Percentiles rank a stretch among this genome's conserved stretches.
Evolutionary conservation across 2,329 filamentous ascomycete genomes (phyloP).

Genomic region (Chrysoporthe deuterocubensis): DNA sequence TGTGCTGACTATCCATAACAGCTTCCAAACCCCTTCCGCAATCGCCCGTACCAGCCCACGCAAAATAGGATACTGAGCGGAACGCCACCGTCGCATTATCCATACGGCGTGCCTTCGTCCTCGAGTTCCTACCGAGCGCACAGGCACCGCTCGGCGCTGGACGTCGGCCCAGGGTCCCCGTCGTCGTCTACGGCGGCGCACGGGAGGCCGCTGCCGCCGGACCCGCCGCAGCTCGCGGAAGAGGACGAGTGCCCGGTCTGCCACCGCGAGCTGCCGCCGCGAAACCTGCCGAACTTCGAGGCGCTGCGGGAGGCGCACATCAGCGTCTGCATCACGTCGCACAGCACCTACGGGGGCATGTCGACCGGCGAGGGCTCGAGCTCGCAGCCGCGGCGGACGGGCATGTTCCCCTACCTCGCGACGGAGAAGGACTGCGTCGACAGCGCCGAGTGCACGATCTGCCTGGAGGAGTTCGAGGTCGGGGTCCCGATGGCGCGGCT

Average conservation of each 20-base stretch:
- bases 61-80: constrained; percentile 47
- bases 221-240: constrained; percentile 61
- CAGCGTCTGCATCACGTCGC: constrained; percentile 57
- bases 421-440: constrained; percentile 73
- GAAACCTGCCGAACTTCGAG: constrained; percentile 57
- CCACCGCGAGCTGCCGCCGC: constrained; percentile 69
- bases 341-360: constrained; percentile 52
- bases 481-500: constrained; percentile 67
- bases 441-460: constrained; percentile 70
- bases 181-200: constrained; percentile 38
- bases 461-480: constrained; percentile 67
- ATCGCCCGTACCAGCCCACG: constrained; percentile 37
- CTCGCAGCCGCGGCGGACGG: constrained; percentile 50
- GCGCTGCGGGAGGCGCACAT: constrained; percentile 62
- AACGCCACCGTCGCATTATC: constrained; percentile 43
- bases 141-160: constrained; percentile 38
- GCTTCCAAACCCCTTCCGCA: constrained; percentile 21
- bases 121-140: constrained; percentile 28
- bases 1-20: background rate
- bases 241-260: constrained; percentile 83
- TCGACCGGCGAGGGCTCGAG: constrained; percentile 30
- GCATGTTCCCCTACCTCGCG: constrained; percentile 66
- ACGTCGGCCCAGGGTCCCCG: constrained; percentile 38
- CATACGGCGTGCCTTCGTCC: constrained; percentile 32
- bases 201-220: constrained; percentile 45